A percentile compares a stretch with the other conserved stretches of the same genome.
phyloP scores from a whole-genome alignment of 1,284 basidiomycete species.

The Apiotrichum veenhuisii region DNA sequence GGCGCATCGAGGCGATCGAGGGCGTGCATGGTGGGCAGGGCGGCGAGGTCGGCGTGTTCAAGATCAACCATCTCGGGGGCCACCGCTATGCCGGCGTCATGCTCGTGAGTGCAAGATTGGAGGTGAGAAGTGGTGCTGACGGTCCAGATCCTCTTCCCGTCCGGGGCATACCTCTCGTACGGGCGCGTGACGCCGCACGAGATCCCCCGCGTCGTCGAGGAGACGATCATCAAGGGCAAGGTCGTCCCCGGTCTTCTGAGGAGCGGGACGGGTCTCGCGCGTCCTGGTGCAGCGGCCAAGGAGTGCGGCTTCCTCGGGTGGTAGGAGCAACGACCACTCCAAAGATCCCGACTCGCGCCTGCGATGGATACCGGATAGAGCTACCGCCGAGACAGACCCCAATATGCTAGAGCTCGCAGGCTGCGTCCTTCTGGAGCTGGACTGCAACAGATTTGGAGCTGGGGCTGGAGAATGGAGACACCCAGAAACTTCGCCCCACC shows the following conservation, averaged over 20 bases:
- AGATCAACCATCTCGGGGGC: constrained; percentile 82
- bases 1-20: constrained; percentile 52
- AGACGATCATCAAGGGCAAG: constrained; percentile 77
- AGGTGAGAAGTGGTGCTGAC: background rate
- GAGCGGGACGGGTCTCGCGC: constrained; percentile 67
- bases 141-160: constrained; percentile 73
- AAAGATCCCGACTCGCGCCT: too few species aligned
- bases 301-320: constrained; percentile 30
- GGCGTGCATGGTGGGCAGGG: constrained; percentile 52
- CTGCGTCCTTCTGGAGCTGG: too few species aligned
- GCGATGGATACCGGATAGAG: too few species aligned
- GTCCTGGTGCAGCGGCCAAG: constrained; percentile 16
- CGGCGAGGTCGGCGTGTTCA: constrained; percentile 67
- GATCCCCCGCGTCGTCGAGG: constrained; percentile 76
- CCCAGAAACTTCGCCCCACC: too few species aligned
- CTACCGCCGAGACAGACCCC: too few species aligned
- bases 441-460: too few species aligned
- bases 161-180: constrained; percentile 81
- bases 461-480: too few species aligned
- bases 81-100: constrained; percentile 90
- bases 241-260: constrained; percentile 77
- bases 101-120: constrained; percentile 58
- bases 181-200: constrained; percentile 88
- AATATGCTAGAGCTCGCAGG: too few species aligned
- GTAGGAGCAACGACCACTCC: constrained; percentile 13